Evolutionary conservation across 371 early-diverging fungal genomes (phyloP).

Genomic region (Chytridium lagenaria): DNA sequence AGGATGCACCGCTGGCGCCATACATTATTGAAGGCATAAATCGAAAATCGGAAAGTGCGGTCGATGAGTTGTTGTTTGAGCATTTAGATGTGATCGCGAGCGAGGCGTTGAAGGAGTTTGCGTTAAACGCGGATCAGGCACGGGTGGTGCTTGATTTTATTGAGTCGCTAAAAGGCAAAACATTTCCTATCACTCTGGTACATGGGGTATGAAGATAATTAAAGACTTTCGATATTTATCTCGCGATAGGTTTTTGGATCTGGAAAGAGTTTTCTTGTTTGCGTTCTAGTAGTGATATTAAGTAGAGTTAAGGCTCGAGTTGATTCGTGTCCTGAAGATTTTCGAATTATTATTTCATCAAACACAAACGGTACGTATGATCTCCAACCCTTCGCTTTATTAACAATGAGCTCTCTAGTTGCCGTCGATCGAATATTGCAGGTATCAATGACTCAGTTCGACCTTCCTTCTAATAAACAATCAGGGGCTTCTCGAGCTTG

Average conservation of each 20-base stretch:
- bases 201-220: slow-evolving; percentile 52
- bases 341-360: slow-evolving; percentile 47
- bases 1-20: not conserved
- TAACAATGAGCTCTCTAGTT: slow-evolving; percentile 47
- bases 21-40: not conserved
- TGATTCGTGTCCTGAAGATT: no score
- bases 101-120: slow-evolving; percentile 45
- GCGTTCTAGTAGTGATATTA: slow-evolving; percentile 67
- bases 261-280: slow-evolving; percentile 80
- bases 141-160: slow-evolving; percentile 59
- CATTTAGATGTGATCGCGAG: slow-evolving; percentile 22
- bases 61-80: not conserved
- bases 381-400: slow-evolving; percentile 5
- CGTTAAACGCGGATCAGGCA: slow-evolving; percentile 71
- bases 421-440: slow-evolving; percentile 88
- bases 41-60: not conserved
- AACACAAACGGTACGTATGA: slow-evolving; percentile 50
- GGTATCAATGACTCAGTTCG: slow-evolving; percentile 29
- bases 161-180: slow-evolving; percentile 41
- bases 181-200: slow-evolving; percentile 55
- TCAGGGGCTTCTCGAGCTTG: slow-evolving; percentile 62
- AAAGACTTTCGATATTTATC: slow-evolving; percentile 3
- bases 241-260: slow-evolving; percentile 68
- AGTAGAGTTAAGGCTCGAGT: slow-evolving; percentile 48
- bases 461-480: not conserved